Percentiles rank a stretch among this genome's conserved stretches.
Evolutionary conservation across 2,329 filamentous ascomycete species (phyloP).

Genomic region (Bimuria novae-zelandiae): DNA sequence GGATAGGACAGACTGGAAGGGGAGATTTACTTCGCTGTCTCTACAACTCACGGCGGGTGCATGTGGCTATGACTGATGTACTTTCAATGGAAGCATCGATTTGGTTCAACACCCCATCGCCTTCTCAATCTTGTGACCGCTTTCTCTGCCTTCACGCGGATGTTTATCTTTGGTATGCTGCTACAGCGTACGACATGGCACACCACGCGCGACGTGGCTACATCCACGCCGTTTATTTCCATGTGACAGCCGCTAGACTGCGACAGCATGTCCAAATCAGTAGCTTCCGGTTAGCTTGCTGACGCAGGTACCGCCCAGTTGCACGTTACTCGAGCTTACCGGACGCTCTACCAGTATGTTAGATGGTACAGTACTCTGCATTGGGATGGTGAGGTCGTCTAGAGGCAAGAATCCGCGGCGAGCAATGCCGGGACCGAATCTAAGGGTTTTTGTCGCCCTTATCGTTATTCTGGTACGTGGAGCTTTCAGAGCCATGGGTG

Average conservation of each 20-base stretch:
- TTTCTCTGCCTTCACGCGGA: neutral
- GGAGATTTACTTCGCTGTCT: neutral
- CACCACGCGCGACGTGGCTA: neutral
- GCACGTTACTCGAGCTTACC: neutral
- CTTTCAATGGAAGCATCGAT: neutral
- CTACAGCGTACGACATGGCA: conserved; percentile 3
- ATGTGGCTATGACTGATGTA: neutral
- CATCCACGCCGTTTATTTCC: neutral
- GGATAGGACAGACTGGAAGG: neutral
- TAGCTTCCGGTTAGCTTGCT: neutral
- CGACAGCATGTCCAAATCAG: neutral
- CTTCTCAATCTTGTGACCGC: neutral
- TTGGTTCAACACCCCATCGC: neutral
- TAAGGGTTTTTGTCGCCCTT: too few relatives aligned
- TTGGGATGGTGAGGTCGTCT: too few relatives aligned
- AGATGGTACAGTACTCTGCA: neutral
- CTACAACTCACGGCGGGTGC: neutral
- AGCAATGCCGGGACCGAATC: too few relatives aligned
- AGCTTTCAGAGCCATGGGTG: too few relatives aligned
- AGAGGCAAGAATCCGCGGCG: too few relatives aligned
- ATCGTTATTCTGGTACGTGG: too few relatives aligned
- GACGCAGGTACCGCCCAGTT: neutral
- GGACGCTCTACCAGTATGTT: too few relatives aligned
- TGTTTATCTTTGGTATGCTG: neutral
- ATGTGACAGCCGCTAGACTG: neutral